These are phyloP conservation scores for Truncatella angustata DNA, from an alignment of 2,329 filamentous ascomycete species.

Conservation along the genomic window DNA sequence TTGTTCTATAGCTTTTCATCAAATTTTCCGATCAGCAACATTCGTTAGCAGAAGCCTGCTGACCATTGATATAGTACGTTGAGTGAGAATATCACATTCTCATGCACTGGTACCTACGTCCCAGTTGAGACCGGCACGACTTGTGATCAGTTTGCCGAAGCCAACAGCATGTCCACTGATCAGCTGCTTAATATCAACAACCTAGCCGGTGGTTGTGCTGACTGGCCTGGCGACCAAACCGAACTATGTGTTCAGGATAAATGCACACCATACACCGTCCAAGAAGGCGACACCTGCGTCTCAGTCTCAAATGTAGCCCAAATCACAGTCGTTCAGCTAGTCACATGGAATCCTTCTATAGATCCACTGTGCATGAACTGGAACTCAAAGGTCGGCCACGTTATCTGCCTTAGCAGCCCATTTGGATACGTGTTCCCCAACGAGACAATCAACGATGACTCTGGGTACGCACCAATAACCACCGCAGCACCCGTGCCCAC, in stretches of 20 bases:
- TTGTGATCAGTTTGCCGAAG: background rate
- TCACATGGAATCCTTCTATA: constrained; percentile 23
- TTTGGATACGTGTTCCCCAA: background rate
- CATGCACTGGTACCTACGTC: background rate
- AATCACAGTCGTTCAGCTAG: constrained; percentile 19
- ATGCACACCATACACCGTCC: constrained; percentile 13
- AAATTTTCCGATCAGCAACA: background rate
- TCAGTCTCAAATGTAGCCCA: constrained; percentile 15
- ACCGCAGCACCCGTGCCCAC: constrained; percentile 20
- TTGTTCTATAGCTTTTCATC: background rate
- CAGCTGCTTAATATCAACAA: background rate
- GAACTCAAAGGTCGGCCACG: constrained; percentile 13
- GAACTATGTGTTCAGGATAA: background rate
- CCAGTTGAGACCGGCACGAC: background rate
- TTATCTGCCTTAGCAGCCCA: constrained; percentile 17
- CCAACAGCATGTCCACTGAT: background rate
- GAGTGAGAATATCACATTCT: background rate
- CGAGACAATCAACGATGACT: background rate
- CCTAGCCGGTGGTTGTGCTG: background rate
- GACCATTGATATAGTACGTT: background rate
- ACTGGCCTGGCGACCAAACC: background rate
- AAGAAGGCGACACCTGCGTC: constrained; percentile 18
- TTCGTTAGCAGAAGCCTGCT: background rate
- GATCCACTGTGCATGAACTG: constrained; percentile 19
- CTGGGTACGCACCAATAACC: background rate